phyloP scores from a whole-genome alignment of 2,329 filamentous ascomycete species.

The Cordyceps tenuipes region DNA sequence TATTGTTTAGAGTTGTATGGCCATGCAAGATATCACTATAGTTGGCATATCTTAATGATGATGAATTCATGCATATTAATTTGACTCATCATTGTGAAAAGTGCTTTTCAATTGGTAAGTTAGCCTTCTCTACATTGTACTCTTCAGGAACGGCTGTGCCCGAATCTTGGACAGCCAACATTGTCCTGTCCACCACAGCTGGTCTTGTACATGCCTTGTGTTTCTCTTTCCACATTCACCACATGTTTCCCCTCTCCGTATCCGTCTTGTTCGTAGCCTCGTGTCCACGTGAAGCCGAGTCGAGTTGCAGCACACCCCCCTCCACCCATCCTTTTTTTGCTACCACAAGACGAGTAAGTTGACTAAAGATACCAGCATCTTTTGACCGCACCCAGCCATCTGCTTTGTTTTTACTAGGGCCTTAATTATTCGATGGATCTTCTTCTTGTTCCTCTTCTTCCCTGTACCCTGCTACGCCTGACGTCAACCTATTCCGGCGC shows the following conservation, averaged over 20 bases:
- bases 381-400: neutral
- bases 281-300: slow-evolving; percentile 3
- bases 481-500: neutral
- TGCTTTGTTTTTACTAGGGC: neutral
- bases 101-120: neutral
- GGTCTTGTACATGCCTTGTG: neutral
- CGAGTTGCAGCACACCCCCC: neutral
- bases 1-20: neutral
- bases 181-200: no score
- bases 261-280: neutral
- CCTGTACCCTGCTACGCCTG: neutral
- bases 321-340: neutral
- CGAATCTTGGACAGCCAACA: no score
- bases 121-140: neutral
- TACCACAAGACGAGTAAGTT: neutral
- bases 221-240: neutral
- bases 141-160: neutral
- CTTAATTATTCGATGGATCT: neutral
- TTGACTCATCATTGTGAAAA: neutral
- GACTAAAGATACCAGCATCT: neutral
- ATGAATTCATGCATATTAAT: slow-evolving; percentile 4
- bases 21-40: slow-evolving; percentile 4
- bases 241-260: neutral
- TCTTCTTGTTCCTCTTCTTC: neutral
- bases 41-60: slow-evolving; percentile 10